Conservation (phyloP, 139 green algal genomes). For the Mesostigma viride region DNA sequence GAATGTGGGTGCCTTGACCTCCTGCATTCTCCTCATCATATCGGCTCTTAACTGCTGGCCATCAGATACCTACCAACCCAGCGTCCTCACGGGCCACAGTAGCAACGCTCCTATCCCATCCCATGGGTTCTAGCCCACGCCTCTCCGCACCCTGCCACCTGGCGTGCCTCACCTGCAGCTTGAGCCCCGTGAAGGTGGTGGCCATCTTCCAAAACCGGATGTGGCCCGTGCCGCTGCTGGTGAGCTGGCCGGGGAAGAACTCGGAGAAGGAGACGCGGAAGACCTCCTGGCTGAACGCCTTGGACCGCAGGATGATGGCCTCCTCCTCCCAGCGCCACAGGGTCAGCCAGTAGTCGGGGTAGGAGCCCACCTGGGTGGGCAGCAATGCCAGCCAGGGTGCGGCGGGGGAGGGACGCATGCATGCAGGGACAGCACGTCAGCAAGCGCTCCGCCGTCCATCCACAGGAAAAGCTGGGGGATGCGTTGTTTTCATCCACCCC, state of each 20-base stretch:
- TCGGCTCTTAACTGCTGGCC: neutral
- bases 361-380: conserved; percentile 47
- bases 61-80: too few species aligned
- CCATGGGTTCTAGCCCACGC: too few species aligned
- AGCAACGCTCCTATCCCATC: too few species aligned
- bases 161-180: conserved; percentile 59
- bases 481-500: too few species aligned
- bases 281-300: conserved; percentile 62
- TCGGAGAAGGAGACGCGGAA: conserved; percentile 49
- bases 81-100: too few species aligned
- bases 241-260: conserved; percentile 48
- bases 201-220: conserved; percentile 82
- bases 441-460: too few species aligned
- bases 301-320: conserved; percentile 53
- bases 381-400: too few species aligned
- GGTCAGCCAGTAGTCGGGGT: conserved; percentile 68
- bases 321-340: conserved; percentile 64
- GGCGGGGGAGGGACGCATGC: too few species aligned
- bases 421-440: too few species aligned
- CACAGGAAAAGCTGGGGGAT: too few species aligned
- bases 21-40: neutral
- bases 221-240: conserved; percentile 61
- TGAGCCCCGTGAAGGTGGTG: conserved; percentile 76
- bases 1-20: too few species aligned
- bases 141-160: too few species aligned